These are phyloP conservation scores for Spongiforma sp. DNA, from an alignment of 1,284 basidiomycete species.

Conservation along the genomic window DNA sequence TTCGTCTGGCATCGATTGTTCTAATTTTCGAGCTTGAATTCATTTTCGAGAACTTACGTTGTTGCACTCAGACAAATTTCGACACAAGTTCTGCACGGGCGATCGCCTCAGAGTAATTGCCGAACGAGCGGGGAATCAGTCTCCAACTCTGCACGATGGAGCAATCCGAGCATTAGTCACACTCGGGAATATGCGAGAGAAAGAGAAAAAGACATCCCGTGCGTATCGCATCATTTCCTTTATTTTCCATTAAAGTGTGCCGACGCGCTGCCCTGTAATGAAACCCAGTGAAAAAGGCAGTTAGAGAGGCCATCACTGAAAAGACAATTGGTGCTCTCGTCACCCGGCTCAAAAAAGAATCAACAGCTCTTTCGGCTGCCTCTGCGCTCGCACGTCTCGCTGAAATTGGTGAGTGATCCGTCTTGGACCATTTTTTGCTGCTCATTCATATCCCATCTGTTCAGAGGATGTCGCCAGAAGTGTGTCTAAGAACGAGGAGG, in stretches of 20 bases:
- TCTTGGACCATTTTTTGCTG: background rate
- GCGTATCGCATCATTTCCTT: too few species aligned
- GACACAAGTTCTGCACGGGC: conserved; percentile 2
- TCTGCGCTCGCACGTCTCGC: conserved; percentile 21
- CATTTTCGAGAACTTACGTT: too few species aligned
- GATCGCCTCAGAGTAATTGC: conserved; percentile 24
- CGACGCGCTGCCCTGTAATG: too few species aligned
- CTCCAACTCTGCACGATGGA: conserved; percentile 20
- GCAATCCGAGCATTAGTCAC: conserved; percentile 24
- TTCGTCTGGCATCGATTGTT: too few species aligned
- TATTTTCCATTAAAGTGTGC: too few species aligned
- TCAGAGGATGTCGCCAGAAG: conserved; percentile 23
- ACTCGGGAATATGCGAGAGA: conserved; percentile 20
- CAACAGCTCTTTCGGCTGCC: conserved; percentile 26
- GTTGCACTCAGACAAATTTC: conserved; percentile 26
- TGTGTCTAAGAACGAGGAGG: conserved; percentile 16
- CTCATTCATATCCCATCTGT: background rate
- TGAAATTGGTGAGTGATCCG: conserved; percentile 24
- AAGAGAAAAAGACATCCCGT: too few species aligned
- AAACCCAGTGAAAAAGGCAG: conserved; percentile 10
- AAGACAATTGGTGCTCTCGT: conserved; percentile 26
- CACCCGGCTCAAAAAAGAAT: conserved; percentile 18
- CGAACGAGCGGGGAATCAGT: conserved; percentile 10
- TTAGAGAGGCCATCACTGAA: conserved; percentile 21
- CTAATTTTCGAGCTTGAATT: too few species aligned